Evolutionary conservation across 2,329 filamentous ascomycete species (phyloP), one percentile per base, ranked within the genome.

Genomic region (Arthrobotrys sphaeroides): DNA sequence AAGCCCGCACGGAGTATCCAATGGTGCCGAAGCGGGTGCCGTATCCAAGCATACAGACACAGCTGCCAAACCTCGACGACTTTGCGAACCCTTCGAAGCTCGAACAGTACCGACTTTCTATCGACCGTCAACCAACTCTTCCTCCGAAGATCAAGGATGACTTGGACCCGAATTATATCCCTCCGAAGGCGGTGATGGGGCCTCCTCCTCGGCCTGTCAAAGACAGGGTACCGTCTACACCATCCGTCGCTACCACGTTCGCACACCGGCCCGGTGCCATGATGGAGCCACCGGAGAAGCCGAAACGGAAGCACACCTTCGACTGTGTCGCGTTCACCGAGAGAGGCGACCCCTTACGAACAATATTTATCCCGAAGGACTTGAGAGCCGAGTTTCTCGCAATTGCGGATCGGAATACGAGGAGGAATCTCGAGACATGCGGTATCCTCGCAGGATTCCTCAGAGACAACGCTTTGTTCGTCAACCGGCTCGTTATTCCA

Each of bases 401-500:
- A 2, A 84, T 93, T 28, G 94, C 94, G 0, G 83, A 87, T 0
- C 83, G 87, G 16, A 98, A 99, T 81, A 99, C 95, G 0, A 84
- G 84, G 28, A 86, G 86, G 2, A 96, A 96, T 36, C 86, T 98
- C 16, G 95, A 99, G 83, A 98, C 95, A 78, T 98, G 95, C 81
- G 95, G 94, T 36, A 94, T 99, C 78, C 87, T 99, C 9, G 96
- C 93, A 80, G 95, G 94, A 5, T 94, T 92, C 0, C 86, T 94
- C 0, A 91, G 97, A 80, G 94, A 94, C 78, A 97, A 97, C 81
- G 95, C 95, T 0, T 86, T 99, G 2, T 98, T 98, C 83, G 90
- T 99, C 73, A 92, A 90, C 3, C 90, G 90, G 67, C 87, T 99
- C 3, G 87, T 99, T 22, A 94, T 99, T 20, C 95, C 95, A 0